Conservation (phyloP, 169 alveolate species). For the Plasmodium relictum region DNA sequence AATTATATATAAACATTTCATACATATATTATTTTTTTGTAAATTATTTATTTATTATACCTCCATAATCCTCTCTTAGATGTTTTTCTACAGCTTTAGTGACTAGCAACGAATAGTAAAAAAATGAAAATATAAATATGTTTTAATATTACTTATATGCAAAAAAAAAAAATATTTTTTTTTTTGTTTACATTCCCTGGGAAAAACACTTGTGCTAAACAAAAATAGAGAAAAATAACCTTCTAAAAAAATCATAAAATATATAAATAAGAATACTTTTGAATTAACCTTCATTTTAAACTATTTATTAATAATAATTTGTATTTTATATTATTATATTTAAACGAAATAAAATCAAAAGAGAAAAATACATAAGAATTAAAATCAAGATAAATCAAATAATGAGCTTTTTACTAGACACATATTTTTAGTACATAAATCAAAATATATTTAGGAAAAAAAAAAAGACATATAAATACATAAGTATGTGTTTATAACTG, state of each 20-base stretch:
- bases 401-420: too few species aligned
- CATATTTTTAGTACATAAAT: too few species aligned
- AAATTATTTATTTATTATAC: slow-evolving; percentile 1
- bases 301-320: too few species aligned
- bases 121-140: not conserved
- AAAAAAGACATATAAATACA: too few species aligned
- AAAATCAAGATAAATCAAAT: too few species aligned
- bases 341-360: too few species aligned
- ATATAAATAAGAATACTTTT: slow-evolving; percentile 19
- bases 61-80: slow-evolving; percentile 69
- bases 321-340: too few species aligned
- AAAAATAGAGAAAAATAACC: slow-evolving; percentile 28
- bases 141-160: not conserved
- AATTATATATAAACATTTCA: not conserved
- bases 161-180: not conserved
- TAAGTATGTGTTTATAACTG: too few species aligned
- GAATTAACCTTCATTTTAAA: slow-evolving; percentile 17
- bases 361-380: too few species aligned
- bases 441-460: too few species aligned
- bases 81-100: slow-evolving; percentile 65
- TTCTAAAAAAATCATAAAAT: slow-evolving; percentile 37
- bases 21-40: not conserved
- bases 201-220: slow-evolving; percentile 49
- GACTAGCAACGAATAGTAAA: slow-evolving; percentile 15
- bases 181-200: slow-evolving; percentile 48